A percentile compares a stretch with the other conserved stretches of the same genome.
Conservation (phyloP, 176 grass and related monocot genomes). For the Aechmea fasciata region DNA sequence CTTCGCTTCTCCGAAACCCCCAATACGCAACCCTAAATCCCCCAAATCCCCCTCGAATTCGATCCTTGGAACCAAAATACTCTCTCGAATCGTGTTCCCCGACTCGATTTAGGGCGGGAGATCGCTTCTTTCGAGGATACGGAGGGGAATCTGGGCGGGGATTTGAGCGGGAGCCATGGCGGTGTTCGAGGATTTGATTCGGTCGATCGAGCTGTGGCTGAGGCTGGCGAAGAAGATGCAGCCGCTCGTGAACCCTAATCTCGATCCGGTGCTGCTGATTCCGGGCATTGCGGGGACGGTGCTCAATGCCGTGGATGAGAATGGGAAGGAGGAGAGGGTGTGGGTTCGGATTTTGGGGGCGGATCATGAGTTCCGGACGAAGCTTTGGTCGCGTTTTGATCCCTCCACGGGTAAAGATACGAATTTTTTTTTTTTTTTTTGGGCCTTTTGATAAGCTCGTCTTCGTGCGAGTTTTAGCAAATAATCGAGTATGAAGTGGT, state of each 20-base stretch:
- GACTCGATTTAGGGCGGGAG: no score
- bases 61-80: no score
- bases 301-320: constrained; percentile 65
- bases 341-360: constrained; percentile 87
- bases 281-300: constrained; percentile 80
- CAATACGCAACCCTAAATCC: not conserved
- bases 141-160: not conserved
- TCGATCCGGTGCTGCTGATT: constrained; percentile 78
- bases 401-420: constrained; percentile 43
- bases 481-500: not conserved
- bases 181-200: constrained; percentile 63
- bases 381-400: constrained; percentile 88
- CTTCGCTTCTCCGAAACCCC: not conserved
- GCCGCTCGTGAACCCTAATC: constrained; percentile 47
- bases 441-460: not conserved
- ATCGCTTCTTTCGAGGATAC: no score
- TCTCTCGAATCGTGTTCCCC: no score
- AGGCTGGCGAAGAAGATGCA: constrained; percentile 42
- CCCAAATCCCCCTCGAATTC: not conserved
- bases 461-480: no score
- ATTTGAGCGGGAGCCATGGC: constrained; percentile 26
- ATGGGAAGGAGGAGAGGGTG: constrained; percentile 63
- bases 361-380: constrained; percentile 69
- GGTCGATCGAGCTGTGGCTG: constrained; percentile 77
- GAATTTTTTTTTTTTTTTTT: not conserved